Base-by-base conservation (phyloP, 768 basidiomycete species). In the Hygrocybe coccinea region DNA sequence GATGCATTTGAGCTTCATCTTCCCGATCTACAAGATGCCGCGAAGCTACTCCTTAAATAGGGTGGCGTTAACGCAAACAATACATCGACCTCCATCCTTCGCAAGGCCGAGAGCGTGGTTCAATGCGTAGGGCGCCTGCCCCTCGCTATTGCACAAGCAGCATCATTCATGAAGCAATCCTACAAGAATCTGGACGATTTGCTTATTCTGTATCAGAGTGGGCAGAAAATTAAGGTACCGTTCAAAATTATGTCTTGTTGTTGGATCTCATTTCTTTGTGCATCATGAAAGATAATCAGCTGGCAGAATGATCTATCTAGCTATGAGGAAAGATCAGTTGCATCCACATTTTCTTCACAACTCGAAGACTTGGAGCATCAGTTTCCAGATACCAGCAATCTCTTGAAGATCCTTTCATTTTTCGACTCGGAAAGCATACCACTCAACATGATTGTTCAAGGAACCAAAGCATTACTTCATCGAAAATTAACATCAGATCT, bases 341-440 rank as follows among this genome's bases (percentile, higher is more conserved):
- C 50, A n/a, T 33, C 50, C 15, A 51, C 50, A 3, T 37, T 51
- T 19, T 19, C n/a, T 4, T 21, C 11, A 4, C 50, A 37, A 38
- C 36, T 51, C 10, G 29, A 36, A 7, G 19, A 51, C 11, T 19
- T 51, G 17, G 35, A 51, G 9, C 12, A 34, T 14, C 29, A 37
- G 5, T 36, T n/a, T 21, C 36, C 34, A 10, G 34, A 38, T 38
- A 19, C 34, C 14, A 12, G 14, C 19, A 38, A 38, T 37, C 36
- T 51, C 33, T 22, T 51, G 17, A 36, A 35, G 22, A n/a, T 51
- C 2, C 34, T 51, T 3, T 33, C 50, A 10, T 51, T 51, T 22
- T 38, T 51, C 22, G 50, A 51, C 22, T 9, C 50, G 3, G 50
- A 51, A 35, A 51, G 33, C 35, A 51, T 51, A 36, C 50, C 50